These are phyloP conservation scores for Penicillium silybi DNA, from an alignment of 495 filamentous ascomycete species.

Conservation along the genomic window DNA sequence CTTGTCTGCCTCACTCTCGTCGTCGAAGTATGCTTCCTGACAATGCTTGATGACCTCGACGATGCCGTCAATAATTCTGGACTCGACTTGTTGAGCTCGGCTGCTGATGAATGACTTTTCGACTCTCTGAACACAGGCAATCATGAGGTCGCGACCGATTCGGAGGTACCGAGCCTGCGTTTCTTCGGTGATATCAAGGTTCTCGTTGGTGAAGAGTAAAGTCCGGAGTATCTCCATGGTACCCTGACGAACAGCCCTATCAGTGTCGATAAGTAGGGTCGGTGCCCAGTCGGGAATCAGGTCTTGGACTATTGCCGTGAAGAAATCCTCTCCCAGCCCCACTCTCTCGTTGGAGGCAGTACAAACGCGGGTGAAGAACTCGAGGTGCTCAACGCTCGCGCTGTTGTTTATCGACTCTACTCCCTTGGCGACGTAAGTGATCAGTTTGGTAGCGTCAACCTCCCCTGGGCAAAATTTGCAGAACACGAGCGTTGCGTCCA, in stretches of 20 bases:
- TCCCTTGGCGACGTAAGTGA: slow-evolving; percentile 50
- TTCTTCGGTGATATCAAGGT: slow-evolving; percentile 26
- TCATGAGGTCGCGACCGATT: slow-evolving; percentile 34
- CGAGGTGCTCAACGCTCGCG: slow-evolving; percentile 56
- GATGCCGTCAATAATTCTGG: slow-evolving; percentile 36
- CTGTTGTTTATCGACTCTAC: slow-evolving; percentile 53
- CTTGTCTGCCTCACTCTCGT: slow-evolving; percentile 38
- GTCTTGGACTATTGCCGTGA: slow-evolving; percentile 45
- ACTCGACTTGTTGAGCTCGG: slow-evolving; percentile 28
- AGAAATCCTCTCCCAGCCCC: slow-evolving; percentile 28
- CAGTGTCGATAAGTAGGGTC: slow-evolving; percentile 60
- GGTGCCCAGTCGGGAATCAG: slow-evolving; percentile 63
- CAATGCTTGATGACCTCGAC: slow-evolving; percentile 40
- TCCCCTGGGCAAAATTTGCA: slow-evolving; percentile 41
- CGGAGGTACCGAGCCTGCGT: slow-evolving; percentile 15
- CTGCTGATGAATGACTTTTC: slow-evolving; percentile 24
- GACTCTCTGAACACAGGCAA: slow-evolving; percentile 33
- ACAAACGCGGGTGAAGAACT: slow-evolving; percentile 52
- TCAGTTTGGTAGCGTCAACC: slow-evolving; percentile 37
- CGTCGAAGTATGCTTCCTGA: slow-evolving; percentile 36
- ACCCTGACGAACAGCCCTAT: slow-evolving; percentile 48
- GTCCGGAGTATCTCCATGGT: slow-evolving; percentile 55
- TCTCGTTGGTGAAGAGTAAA: slow-evolving; percentile 45
- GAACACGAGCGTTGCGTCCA: slow-evolving; percentile 48
- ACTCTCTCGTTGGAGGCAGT: slow-evolving; percentile 37